A percentile compares a stretch with the other conserved stretches of the same genome.
phyloP scores from a whole-genome alignment of 495 filamentous ascomycete species.

The Penicillium waksmanii region DNA sequence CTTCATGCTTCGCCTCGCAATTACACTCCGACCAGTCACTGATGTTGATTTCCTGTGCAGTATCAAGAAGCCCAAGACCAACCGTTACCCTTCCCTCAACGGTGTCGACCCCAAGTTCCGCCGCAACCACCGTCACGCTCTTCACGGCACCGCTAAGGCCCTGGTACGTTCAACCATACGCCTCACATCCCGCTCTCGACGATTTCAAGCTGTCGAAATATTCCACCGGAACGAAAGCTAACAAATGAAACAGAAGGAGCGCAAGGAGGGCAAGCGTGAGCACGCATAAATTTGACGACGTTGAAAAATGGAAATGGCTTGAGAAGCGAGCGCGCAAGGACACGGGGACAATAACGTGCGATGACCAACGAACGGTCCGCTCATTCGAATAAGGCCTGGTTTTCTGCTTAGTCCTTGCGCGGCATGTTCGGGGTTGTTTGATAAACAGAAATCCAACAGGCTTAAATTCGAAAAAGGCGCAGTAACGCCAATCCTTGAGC shows the following conservation, averaged over 20 bases:
- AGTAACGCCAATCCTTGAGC: slow-evolving; percentile 24
- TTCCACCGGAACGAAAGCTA: slow-evolving; percentile 34
- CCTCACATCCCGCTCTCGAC: slow-evolving; percentile 5
- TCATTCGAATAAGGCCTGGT: slow-evolving; percentile 37
- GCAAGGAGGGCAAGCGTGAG: slow-evolving; percentile 95
- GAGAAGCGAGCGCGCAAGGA: slow-evolving; percentile 44
- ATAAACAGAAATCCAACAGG: slow-evolving; percentile 39
- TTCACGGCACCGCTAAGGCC: slow-evolving; percentile 97
- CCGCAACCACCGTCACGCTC: slow-evolving; percentile 98
- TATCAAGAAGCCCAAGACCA: slow-evolving; percentile 99
- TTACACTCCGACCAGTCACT: slow-evolving; percentile 25
- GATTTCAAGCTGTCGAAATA: background rate
- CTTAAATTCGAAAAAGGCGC: slow-evolving; percentile 37
- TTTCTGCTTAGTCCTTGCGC: slow-evolving; percentile 38
- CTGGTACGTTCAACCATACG: slow-evolving; percentile 67
- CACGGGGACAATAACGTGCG: slow-evolving; percentile 45
- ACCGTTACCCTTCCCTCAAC: slow-evolving; percentile 97
- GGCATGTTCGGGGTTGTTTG: slow-evolving; percentile 33
- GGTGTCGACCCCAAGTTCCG: slow-evolving; percentile 99
- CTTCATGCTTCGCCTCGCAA: slow-evolving; percentile 11
- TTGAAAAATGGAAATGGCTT: slow-evolving; percentile 28
- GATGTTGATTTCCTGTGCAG: slow-evolving; percentile 53
- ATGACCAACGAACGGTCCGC: slow-evolving; percentile 38
- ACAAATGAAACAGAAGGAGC: slow-evolving; percentile 79
- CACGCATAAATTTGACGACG: slow-evolving; percentile 66